Base-by-base conservation (phyloP, 1,284 basidiomycete species). In the Irpex sp. region DNA sequence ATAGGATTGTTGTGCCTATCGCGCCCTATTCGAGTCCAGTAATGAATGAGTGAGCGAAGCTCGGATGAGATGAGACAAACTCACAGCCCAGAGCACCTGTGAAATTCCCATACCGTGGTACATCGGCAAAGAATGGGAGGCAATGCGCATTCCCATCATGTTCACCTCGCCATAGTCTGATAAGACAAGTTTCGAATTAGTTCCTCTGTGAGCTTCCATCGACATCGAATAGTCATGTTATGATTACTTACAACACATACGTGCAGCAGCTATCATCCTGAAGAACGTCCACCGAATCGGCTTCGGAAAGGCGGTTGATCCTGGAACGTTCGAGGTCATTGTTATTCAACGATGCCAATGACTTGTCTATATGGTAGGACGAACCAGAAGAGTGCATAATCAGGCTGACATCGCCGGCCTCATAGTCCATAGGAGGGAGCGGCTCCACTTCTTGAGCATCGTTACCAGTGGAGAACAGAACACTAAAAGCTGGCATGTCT, bases 321-420 rank as follows among this genome's bases (percentile, higher is more conserved):
- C 72, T 73, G 52, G 3, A 26, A 60, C 31, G 5, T 34, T 34
- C 31, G 31, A 34, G 31, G 31, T 6, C 31, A 34, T 34, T 34
- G 31, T 34, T 34, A 19, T 64, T 63, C 57, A 68, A 69, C 57
- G 72, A 72, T 1, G 70, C 57, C 6, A 63, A 59, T 36, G 77
- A 76, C 5, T 57, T 21, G 11, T 34, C 5, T 34, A 6, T 34
- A 34, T 34, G 5, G 5, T 34, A 34, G 31, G 49, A 68, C 71
- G 21, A 54, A 76, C 75, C 75, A 7, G 75, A 76, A 15, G 75
- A 75, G 60, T 77, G 75, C 51, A 75, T 62, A 54, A 76, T 71
- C 17, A 74, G 34, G 0, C 65, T 66, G 17, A 67, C 66, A 21
- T 72, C 69, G 36, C 74, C 59, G 2, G 67, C 38, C 17, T 64